Conservation (phyloP, 176 grass and related monocot genomes). For the Themeda triandra region DNA sequence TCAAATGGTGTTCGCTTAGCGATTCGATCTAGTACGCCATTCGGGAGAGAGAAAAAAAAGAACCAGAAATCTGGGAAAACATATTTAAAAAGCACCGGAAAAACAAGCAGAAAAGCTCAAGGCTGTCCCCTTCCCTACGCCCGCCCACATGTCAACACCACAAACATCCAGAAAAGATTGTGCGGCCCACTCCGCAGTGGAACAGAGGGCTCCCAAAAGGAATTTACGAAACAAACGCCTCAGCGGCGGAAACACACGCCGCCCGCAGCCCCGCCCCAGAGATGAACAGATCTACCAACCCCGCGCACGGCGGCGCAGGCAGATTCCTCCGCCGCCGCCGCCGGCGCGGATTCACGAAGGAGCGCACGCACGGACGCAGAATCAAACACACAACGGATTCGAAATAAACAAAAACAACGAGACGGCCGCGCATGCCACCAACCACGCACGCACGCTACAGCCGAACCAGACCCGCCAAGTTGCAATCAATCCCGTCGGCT, state of each 20-base stretch:
- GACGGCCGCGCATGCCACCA: conserved; percentile 2
- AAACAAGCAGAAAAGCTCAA: conserved; percentile 37
- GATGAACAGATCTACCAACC: conserved; percentile 60
- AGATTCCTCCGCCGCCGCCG: conserved; percentile 28
- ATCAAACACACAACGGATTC: conserved; percentile 24
- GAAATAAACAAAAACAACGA: conserved; percentile 25
- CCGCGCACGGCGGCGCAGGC: conserved; percentile 20
- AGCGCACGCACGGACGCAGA: conserved; percentile 13
- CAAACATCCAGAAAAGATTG: conserved; percentile 30
- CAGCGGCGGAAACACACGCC: neutral
- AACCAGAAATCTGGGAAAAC: neutral
- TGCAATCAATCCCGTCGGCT: conserved; percentile 23
- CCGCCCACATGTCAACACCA: conserved; percentile 37
- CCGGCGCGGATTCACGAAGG: conserved; percentile 20
- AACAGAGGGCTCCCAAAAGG: conserved; percentile 20
- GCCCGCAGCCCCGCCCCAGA: neutral
- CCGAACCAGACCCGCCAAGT: conserved; percentile 2
- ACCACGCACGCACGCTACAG: conserved; percentile 12
- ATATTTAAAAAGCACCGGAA: neutral
- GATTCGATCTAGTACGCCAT: neutral
- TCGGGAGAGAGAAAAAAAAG: neutral
- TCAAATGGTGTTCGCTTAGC: conserved; percentile 11
- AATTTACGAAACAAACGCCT: neutral
- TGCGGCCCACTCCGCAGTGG: conserved; percentile 2
- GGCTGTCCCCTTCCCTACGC: conserved; percentile 19